phyloP scores from a whole-genome alignment of 106 monocot species.

The Allium sativum region DNA sequence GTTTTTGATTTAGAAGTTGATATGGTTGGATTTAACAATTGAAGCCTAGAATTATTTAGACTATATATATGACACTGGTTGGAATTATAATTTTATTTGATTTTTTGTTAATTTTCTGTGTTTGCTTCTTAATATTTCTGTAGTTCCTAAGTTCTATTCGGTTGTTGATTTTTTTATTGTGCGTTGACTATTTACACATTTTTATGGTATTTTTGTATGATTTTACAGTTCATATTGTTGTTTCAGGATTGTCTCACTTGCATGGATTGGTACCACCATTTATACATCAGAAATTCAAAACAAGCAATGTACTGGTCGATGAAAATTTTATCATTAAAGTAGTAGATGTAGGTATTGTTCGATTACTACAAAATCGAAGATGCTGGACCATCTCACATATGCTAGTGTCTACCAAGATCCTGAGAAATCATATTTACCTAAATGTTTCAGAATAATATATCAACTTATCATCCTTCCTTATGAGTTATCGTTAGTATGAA shows the following conservation, averaged over 20 bases:
- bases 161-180: too few relatives aligned
- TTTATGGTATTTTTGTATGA: background rate
- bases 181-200: too few relatives aligned
- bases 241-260: conserved; percentile 51
- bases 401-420: conserved; percentile 41
- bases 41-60: too few relatives aligned
- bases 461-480: background rate
- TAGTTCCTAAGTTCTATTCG: too few relatives aligned
- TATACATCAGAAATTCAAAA: conserved; percentile 53
- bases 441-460: background rate
- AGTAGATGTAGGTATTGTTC: conserved; percentile 47
- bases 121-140: too few relatives aligned
- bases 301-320: conserved; percentile 67
- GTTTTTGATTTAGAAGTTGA: too few relatives aligned
- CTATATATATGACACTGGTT: too few relatives aligned
- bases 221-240: background rate
- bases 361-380: conserved; percentile 28
- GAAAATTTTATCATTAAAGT: conserved; percentile 78
- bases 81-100: too few relatives aligned
- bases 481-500: too few relatives aligned
- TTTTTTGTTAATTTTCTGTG: too few relatives aligned
- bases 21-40: too few relatives aligned
- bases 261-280: conserved; percentile 45
- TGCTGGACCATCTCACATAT: conserved; percentile 23
- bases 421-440: conserved; percentile 19